Percentiles rank a stretch among this genome's conserved stretches.
Conservation (phyloP, 305 asterid genomes). For the Stenogyne calaminthoides region DNA sequence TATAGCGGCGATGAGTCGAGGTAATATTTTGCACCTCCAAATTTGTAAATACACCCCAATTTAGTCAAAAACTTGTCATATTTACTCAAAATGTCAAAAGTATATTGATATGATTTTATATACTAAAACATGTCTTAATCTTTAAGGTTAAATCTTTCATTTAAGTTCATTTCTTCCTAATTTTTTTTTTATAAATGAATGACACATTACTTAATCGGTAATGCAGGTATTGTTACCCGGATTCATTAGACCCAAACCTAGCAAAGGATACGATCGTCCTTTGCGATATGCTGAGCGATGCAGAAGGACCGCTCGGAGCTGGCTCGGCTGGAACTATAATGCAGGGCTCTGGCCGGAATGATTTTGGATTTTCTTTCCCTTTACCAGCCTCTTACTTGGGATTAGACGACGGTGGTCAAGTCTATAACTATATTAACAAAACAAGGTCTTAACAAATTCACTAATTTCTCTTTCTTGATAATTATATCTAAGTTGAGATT, state of each 20-base stretch:
- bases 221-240: constrained; percentile 38
- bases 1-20: constrained; percentile 34
- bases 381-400: constrained; percentile 51
- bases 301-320: constrained; percentile 20
- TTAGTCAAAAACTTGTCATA: no score
- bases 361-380: constrained; percentile 47
- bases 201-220: background rate
- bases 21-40: constrained; percentile 11
- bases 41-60: no score
- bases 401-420: constrained; percentile 30
- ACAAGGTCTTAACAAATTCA: constrained; percentile 39
- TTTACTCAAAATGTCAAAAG: no score
- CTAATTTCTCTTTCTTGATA: background rate
- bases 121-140: no score
- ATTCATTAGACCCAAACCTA: constrained; percentile 43
- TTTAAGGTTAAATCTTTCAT: no score
- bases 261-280: constrained; percentile 51
- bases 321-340: constrained; percentile 50
- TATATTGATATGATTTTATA: no score
- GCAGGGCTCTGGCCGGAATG: constrained; percentile 35
- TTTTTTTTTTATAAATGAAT: background rate
- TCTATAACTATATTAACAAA: constrained; percentile 39
- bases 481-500: background rate
- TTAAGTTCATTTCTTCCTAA: background rate
- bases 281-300: constrained; percentile 40